phyloP scores from a whole-genome alignment of 2,329 filamentous ascomycete species.

The Onygenales sp. region DNA sequence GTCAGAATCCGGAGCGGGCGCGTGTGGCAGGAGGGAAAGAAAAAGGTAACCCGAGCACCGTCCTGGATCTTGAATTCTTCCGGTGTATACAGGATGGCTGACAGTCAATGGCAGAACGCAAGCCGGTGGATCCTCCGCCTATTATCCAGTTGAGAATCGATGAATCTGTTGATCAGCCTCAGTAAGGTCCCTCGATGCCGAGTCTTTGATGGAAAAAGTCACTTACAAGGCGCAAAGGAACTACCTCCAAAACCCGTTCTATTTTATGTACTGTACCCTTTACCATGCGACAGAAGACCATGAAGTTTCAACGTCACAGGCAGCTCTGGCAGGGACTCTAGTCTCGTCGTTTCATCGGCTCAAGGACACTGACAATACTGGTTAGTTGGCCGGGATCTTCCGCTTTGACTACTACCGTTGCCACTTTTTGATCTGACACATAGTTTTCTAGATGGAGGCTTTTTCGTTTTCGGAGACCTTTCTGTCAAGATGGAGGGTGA shows the following conservation, averaged over 20 bases:
- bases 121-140: conserved; percentile 76
- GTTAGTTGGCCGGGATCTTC: conserved; percentile 22
- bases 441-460: conserved; percentile 56
- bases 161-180: conserved; percentile 41
- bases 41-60: conserved; percentile 46
- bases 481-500: conserved; percentile 66
- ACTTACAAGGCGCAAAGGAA: conserved; percentile 21
- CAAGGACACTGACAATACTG: conserved; percentile 64
- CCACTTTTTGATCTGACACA: not conserved
- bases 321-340: conserved; percentile 59
- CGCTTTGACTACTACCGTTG: not conserved
- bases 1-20: conserved; percentile 59
- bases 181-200: conserved; percentile 41
- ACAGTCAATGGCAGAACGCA: conserved; percentile 51
- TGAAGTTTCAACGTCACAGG: conserved; percentile 36
- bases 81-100: not conserved
- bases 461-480: conserved; percentile 86
- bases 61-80: not conserved
- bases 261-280: conserved; percentile 52
- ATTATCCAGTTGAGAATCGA: conserved; percentile 62
- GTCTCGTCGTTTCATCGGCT: conserved; percentile 74
- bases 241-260: conserved; percentile 55
- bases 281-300: conserved; percentile 41
- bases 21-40: conserved; percentile 64
- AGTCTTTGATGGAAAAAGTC: not conserved